Conservation (phyloP, 1,284 basidiomycete species). For the Xerocomus nothofagi region DNA sequence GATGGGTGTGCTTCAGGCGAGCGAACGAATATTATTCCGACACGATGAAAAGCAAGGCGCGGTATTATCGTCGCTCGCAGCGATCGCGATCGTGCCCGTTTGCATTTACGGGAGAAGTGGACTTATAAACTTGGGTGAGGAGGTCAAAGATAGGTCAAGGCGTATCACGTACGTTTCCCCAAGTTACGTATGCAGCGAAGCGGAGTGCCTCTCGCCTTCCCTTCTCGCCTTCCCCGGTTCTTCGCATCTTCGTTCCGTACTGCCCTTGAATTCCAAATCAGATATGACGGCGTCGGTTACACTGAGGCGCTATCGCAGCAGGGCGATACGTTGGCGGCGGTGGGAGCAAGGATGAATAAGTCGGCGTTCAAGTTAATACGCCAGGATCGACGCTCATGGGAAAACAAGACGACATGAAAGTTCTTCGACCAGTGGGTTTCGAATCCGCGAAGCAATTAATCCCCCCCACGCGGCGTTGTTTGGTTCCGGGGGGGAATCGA, state of each 20-base stretch:
- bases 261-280: background rate
- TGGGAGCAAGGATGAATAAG: background rate
- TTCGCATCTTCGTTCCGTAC: background rate
- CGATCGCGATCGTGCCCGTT: conserved; percentile 5
- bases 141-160: background rate
- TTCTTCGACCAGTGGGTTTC: conserved; percentile 16
- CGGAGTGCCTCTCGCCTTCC: conserved; percentile 7
- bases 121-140: background rate
- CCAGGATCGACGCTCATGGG: conserved; percentile 18
- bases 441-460: conserved; percentile 15
- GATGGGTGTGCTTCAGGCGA: background rate
- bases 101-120: background rate
- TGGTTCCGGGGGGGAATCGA: conserved; percentile 12
- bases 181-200: conserved; percentile 17
- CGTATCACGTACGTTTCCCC: conserved; percentile 12
- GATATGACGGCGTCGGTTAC: background rate
- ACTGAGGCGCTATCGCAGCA: background rate
- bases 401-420: conserved; percentile 11
- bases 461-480: conserved; percentile 20
- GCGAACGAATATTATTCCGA: background rate
- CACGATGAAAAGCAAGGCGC: background rate
- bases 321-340: background rate
- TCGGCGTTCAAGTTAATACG: conserved; percentile 8
- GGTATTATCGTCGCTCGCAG: conserved; percentile 5
- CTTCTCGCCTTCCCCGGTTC: conserved; percentile 1